Evolutionary conservation across 805 yeast genomes (phyloP).

Genomic region (Ogataea saltuana): DNA sequence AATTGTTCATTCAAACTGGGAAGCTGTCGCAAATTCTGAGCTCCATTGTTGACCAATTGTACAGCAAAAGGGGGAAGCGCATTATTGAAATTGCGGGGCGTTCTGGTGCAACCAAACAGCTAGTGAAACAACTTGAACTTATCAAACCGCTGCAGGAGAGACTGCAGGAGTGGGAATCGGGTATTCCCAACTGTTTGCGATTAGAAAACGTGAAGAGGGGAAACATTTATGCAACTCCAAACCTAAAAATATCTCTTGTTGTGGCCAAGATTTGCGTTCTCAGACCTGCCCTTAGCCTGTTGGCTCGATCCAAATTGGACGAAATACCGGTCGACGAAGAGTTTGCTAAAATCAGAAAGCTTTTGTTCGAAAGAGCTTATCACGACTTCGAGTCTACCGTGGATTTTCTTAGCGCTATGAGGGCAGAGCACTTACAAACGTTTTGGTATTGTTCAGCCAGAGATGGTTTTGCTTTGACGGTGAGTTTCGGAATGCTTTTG

Average conservation of each 20-base stretch:
- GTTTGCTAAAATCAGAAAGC: conserved; percentile 11
- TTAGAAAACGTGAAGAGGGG: conserved; percentile 19
- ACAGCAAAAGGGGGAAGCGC: conserved; percentile 5
- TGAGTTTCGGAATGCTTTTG: conserved; percentile 15
- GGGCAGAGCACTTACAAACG: conserved; percentile 23
- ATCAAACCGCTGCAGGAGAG: conserved; percentile 15
- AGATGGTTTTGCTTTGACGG: conserved; percentile 13
- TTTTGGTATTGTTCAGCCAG: conserved; percentile 24
- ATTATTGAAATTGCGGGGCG: not conserved
- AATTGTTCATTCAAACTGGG: conserved; percentile 19
- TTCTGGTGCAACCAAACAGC: conserved; percentile 3
- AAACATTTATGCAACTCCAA: conserved; percentile 20
- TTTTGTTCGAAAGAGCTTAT: conserved; percentile 16
- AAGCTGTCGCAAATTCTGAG: conserved; percentile 17
- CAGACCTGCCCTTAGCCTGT: conserved; percentile 16
- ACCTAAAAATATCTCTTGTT: conserved; percentile 15
- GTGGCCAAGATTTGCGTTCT: conserved; percentile 13
- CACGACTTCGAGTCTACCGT: conserved; percentile 15
- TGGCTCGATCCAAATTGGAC: conserved; percentile 9
- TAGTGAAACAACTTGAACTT: conserved; percentile 11
- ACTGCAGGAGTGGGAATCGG: conserved; percentile 19
- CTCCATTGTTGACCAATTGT: conserved; percentile 12
- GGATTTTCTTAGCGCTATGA: conserved; percentile 18
- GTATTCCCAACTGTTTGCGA: conserved; percentile 10
- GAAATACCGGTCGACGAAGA: conserved; percentile 9